phyloP scores from a whole-genome alignment of 2,329 filamentous ascomycete species.

The Thelonectria olida region DNA sequence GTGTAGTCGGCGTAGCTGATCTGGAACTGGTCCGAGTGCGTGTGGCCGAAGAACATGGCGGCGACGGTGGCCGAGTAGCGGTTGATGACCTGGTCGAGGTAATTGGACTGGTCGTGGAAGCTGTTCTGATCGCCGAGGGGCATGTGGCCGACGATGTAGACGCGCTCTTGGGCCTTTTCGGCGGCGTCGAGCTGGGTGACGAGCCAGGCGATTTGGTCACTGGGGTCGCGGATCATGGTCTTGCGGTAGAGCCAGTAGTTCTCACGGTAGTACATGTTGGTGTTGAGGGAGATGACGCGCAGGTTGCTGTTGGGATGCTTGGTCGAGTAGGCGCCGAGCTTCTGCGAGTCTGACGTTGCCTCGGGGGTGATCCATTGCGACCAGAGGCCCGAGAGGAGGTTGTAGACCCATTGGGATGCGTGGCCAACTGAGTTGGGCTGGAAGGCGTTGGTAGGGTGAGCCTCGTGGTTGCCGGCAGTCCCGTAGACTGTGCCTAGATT shows the following conservation, averaged over 20 bases:
- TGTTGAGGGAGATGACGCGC: slow-evolving; percentile 67
- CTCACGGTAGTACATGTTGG: slow-evolving; percentile 66
- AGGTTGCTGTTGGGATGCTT: slow-evolving; percentile 56
- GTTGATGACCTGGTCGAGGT: slow-evolving; percentile 62
- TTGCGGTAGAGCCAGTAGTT: slow-evolving; percentile 66
- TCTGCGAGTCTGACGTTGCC: slow-evolving; percentile 42
- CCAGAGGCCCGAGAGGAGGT: slow-evolving; percentile 58
- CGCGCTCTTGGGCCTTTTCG: slow-evolving; percentile 60
- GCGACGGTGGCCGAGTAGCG: slow-evolving; percentile 64
- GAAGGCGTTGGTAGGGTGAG: slow-evolving; percentile 62
- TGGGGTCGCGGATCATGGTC: slow-evolving; percentile 60
- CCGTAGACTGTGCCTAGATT: slow-evolving; percentile 58
- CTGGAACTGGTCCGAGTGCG: slow-evolving; percentile 65
- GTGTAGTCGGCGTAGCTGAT: slow-evolving; percentile 62
- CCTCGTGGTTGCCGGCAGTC: slow-evolving; percentile 67
- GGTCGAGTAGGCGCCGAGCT: slow-evolving; percentile 61
- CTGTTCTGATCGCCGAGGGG: slow-evolving; percentile 60
- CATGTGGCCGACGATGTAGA: slow-evolving; percentile 68
- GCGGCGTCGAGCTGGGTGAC: slow-evolving; percentile 62
- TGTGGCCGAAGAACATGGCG: slow-evolving; percentile 66
- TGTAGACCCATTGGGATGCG: slow-evolving; percentile 62
- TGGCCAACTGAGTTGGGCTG: slow-evolving; percentile 51
- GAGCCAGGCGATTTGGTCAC: slow-evolving; percentile 62
- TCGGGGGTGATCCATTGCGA: slow-evolving; percentile 54
- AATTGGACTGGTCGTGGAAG: slow-evolving; percentile 61